A percentile compares a stretch with the other conserved stretches of the same genome.
phyloP scores from a whole-genome alignment of 2,329 filamentous ascomycete species.

The Chrysoporthe cubensis region DNA sequence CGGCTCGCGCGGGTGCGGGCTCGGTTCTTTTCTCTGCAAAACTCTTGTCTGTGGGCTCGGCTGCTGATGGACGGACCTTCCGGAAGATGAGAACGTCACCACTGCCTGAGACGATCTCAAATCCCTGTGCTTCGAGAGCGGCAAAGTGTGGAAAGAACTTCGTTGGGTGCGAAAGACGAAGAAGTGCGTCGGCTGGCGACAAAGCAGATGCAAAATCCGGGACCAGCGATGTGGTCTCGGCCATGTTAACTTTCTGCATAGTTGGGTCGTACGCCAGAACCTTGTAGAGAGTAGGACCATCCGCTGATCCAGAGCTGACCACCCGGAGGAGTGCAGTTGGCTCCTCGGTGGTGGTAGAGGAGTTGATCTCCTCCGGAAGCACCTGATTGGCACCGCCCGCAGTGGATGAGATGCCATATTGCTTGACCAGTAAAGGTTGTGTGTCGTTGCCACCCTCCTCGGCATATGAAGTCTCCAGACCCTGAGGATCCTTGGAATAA shows the following conservation, averaged over 20 bases:
- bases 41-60: conserved; percentile 20
- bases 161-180: conserved; percentile 63
- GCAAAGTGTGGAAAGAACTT: conserved; percentile 69
- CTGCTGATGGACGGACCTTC: conserved; percentile 49
- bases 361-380: conserved; percentile 11
- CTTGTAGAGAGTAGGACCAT: conserved; percentile 55
- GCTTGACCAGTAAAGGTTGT: conserved; percentile 43
- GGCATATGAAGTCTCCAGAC: conserved; percentile 51
- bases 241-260: conserved; percentile 59
- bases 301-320: not conserved
- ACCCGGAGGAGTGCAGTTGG: conserved; percentile 21
- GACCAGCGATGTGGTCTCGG: conserved; percentile 63
- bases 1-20: not conserved
- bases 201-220: conserved; percentile 52
- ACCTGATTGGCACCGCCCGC: conserved; percentile 21
- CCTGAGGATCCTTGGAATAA: conserved; percentile 51
- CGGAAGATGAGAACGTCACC: conserved; percentile 69
- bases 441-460: conserved; percentile 46
- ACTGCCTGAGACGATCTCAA: conserved; percentile 67
- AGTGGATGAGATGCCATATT: conserved; percentile 33
- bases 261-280: conserved; percentile 68
- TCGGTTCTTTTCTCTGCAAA: conserved; percentile 23
- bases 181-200: conserved; percentile 63
- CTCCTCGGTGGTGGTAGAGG: conserved; percentile 15
- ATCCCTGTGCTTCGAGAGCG: conserved; percentile 62